Evolutionary conservation across 805 yeast genomes (phyloP).

Genomic region (Metschnikowia gelsemii): DNA sequence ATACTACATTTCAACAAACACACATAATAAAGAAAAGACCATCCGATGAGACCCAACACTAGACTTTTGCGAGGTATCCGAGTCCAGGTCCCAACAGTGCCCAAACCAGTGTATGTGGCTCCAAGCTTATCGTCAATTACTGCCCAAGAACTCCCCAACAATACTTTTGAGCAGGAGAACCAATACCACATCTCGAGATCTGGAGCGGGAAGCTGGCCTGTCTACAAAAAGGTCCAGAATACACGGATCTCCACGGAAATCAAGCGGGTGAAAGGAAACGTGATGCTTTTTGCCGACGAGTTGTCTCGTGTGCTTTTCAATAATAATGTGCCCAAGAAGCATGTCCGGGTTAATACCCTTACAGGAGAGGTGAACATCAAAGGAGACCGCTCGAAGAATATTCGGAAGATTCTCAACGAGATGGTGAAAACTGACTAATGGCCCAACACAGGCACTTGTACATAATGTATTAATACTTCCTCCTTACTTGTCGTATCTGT

Average conservation of each 20-base stretch:
- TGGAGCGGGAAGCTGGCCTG: constrained; percentile 72
- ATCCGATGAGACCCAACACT: constrained; percentile 24
- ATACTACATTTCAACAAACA: too few relatives aligned
- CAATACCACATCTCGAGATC: constrained; percentile 49
- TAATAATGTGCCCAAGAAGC: constrained; percentile 28
- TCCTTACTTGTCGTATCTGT: not conserved
- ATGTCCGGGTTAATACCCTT: constrained; percentile 32
- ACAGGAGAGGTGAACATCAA: constrained; percentile 41
- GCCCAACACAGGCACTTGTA: constrained; percentile 4
- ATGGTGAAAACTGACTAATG: constrained; percentile 3
- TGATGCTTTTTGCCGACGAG: constrained; percentile 64
- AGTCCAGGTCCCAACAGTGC: constrained; percentile 20
- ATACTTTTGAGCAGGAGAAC: constrained; percentile 35
- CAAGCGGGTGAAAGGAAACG: constrained; percentile 68
- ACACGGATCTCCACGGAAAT: constrained; percentile 72
- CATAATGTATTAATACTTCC: constrained; percentile 2
- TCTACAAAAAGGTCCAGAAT: constrained; percentile 66
- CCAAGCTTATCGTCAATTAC: constrained; percentile 27
- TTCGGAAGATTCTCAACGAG: constrained; percentile 30
- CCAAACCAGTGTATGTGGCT: constrained; percentile 25
- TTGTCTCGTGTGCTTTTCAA: constrained; percentile 40
- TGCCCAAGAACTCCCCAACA: constrained; percentile 21
- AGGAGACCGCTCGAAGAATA: constrained; percentile 37
- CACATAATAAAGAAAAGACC: not conserved
- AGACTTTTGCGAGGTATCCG: constrained; percentile 25